Base-by-base conservation (phyloP, 805 yeast species). In the Zygoascus tannicola region DNA sequence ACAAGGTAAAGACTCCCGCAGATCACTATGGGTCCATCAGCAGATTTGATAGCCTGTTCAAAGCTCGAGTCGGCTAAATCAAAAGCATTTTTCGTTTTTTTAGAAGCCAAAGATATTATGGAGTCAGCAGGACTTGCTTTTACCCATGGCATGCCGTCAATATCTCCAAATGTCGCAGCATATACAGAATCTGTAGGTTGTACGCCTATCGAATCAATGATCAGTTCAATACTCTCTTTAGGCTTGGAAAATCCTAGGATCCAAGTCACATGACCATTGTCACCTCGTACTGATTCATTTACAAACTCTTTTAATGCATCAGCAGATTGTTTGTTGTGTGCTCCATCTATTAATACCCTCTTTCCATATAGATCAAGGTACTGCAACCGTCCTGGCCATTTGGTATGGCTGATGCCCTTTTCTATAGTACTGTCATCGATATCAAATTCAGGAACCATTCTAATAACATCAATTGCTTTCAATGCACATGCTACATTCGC, bases 81-180 rank as follows among this genome's bases (percentile, higher is more conserved):
- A 1, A 22, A 5, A 4, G 47, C 44, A 1, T 63, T 56, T 4
- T 56, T 58, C 4, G 50, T 26, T 10, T 44, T 23, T 47, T 32
- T n/a, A 39, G 41, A 22, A 37, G 53, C 51, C 44, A 48, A 47
- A 40, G 43, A 5, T 14, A 43, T 40, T 30, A 80, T 55, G 15
- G 59, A 63, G 1, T 45, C 53, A 0, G 67, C 55, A 3, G 57
- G 54, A 49, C 67, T 69, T 1, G 88, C 64, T 35, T 68, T 55
- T 4, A 92, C 78, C 97, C 97, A 92, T 0, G 97, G 96, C 98
- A 92, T 92, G 0, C 85, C 81, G 12, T 81, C 88, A 0, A 94
- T 90, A 1, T 65, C 54, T 2, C 78, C 73, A 58, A 88, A 92
- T 26, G 66, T 57, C 0, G 90, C 78, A 0, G 80, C 71, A 1